A percentile compares a stretch with the other conserved stretches of the same genome.
Conservation (phyloP, 2,329 filamentous ascomycete species). For the Fusarium albidum region DNA sequence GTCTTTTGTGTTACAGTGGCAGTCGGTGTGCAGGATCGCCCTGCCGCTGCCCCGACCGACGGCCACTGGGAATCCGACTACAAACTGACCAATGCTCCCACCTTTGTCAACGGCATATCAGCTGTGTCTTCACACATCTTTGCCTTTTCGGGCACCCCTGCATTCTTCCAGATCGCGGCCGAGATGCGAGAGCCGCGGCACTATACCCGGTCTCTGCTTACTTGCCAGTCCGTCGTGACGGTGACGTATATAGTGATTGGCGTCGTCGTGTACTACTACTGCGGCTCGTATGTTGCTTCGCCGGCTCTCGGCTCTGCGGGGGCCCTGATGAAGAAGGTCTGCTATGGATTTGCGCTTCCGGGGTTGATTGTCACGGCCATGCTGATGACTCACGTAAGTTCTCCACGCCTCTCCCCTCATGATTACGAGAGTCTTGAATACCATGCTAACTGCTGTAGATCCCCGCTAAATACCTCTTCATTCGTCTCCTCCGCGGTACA, state of each 20-base stretch:
- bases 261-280: slow-evolving; percentile 55
- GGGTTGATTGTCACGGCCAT: slow-evolving; percentile 41
- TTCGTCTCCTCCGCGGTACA: slow-evolving; percentile 40
- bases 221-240: slow-evolving; percentile 41
- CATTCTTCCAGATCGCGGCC: slow-evolving; percentile 44
- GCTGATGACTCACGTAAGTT: slow-evolving; percentile 41
- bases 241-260: slow-evolving; percentile 45
- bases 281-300: slow-evolving; percentile 55
- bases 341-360: slow-evolving; percentile 51
- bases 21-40: slow-evolving; percentile 42
- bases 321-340: slow-evolving; percentile 50
- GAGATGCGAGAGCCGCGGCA: slow-evolving; percentile 45
- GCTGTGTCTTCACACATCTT: slow-evolving; percentile 47
- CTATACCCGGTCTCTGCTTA: slow-evolving; percentile 40
- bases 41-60: slow-evolving; percentile 33
- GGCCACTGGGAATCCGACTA: slow-evolving; percentile 40
- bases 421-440: not conserved
- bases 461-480: slow-evolving; percentile 42
- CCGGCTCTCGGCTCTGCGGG: slow-evolving; percentile 58
- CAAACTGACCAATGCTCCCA: slow-evolving; percentile 41
- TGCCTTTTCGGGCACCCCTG: slow-evolving; percentile 48
- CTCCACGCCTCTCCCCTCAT: not conserved
- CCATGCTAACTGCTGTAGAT: slow-evolving; percentile 8
- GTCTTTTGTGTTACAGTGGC: slow-evolving; percentile 41
- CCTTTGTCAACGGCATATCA: slow-evolving; percentile 42